Evolutionary conservation across 2,329 filamentous ascomycete genomes (phyloP).

Genomic region (Fusarium transvaalense): DNA sequence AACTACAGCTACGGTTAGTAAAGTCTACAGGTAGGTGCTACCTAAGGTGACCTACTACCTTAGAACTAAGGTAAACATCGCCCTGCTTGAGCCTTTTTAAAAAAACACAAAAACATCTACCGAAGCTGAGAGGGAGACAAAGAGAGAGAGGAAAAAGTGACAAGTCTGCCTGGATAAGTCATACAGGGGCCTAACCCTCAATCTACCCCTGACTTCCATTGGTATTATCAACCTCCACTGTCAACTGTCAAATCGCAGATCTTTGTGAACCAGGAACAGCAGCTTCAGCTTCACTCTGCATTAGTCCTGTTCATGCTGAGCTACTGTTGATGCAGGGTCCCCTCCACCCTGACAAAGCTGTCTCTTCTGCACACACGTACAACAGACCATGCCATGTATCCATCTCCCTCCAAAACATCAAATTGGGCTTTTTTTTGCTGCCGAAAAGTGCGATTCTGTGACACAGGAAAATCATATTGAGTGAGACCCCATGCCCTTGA

Average conservation of each 20-base stretch:
- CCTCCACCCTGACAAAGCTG: slow-evolving; percentile 10
- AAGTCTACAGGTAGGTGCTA: too few species aligned
- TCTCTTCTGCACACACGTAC: neutral
- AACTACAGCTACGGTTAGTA: neutral
- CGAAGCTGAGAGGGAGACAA: slow-evolving; percentile 11
- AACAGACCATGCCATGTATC: too few species aligned
- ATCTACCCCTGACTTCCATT: slow-evolving; percentile 23
- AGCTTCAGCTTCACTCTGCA: slow-evolving; percentile 12
- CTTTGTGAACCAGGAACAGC: neutral
- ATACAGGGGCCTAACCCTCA: neutral
- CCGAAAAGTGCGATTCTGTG: neutral
- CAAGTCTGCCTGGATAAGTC: neutral
- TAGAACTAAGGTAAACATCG: neutral
- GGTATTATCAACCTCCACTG: neutral
- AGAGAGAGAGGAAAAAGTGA: slow-evolving; percentile 2
- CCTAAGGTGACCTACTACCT: too few species aligned
- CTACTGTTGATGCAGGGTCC: slow-evolving; percentile 29
- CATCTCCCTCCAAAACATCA: neutral
- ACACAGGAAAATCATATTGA: neutral
- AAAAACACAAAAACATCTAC: neutral
- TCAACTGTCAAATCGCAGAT: slow-evolving; percentile 7
- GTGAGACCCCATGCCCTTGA: neutral
- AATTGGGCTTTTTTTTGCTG: neutral
- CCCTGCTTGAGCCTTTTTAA: slow-evolving; percentile 26
- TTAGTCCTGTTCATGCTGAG: slow-evolving; percentile 5